Evolutionary conservation across 768 basidiomycete species (phyloP).

Genomic region (Russula foetens): DNA sequence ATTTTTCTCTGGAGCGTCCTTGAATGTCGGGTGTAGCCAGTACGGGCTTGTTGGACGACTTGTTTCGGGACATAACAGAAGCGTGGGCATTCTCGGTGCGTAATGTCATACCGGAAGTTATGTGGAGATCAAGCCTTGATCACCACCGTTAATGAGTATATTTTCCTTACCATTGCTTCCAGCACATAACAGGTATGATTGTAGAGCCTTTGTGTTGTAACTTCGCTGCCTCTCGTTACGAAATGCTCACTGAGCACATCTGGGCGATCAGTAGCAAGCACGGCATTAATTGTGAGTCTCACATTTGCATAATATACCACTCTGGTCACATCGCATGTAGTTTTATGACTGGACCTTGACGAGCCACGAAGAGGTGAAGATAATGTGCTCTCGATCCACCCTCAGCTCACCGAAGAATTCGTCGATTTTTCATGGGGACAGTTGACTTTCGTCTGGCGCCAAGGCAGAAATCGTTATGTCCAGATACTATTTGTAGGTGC

Average conservation of each 20-base stretch:
- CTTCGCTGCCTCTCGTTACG: background rate
- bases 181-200: conserved; percentile 2
- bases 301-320: background rate
- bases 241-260: background rate
- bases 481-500: too few species aligned
- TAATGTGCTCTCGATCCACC: too few species aligned
- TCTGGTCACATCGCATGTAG: background rate
- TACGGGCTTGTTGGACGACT: background rate
- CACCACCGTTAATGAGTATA: too few species aligned
- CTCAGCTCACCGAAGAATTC: background rate
- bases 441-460: conserved; percentile 4
- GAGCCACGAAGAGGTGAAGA: background rate
- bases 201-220: background rate
- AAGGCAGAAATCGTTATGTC: background rate
- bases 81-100: conserved; percentile 1
- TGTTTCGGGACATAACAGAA: background rate
- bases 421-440: background rate
- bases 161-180: background rate
- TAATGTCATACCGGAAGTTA: background rate
- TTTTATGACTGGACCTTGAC: conserved; percentile 15
- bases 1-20: too few species aligned
- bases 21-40: background rate
- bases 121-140: background rate
- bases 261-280: background rate
- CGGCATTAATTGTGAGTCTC: conserved; percentile 4